These are phyloP conservation scores for Nicotiana knightiana DNA, from an alignment of 257 asterid species.

Conservation along the genomic window DNA sequence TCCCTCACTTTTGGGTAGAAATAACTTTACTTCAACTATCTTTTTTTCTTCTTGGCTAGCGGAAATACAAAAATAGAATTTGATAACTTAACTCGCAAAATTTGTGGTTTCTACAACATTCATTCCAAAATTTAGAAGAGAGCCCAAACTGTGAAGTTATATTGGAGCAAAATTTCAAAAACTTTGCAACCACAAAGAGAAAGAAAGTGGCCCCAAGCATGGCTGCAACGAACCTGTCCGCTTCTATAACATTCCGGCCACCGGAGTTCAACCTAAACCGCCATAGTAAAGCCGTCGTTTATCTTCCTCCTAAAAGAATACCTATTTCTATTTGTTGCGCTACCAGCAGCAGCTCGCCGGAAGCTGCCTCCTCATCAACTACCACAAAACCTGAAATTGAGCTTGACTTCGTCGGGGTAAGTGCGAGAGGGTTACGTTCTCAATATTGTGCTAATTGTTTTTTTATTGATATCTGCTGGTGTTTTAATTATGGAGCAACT, in stretches of 20 bases:
- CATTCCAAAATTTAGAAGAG: too few relatives aligned
- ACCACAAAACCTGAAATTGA: constrained; percentile 52
- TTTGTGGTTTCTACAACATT: too few relatives aligned
- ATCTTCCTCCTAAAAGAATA: constrained; percentile 22
- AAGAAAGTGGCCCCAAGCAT: constrained; percentile 12
- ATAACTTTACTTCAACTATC: too few relatives aligned
- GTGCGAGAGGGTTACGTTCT: background rate
- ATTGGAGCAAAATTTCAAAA: too few relatives aligned
- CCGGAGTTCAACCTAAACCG: constrained; percentile 25
- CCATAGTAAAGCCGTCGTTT: constrained; percentile 17
- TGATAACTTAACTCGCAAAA: too few relatives aligned
- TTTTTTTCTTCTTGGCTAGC: too few relatives aligned
- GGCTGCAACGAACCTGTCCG: constrained; percentile 47
- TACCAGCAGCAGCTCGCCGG: constrained; percentile 28
- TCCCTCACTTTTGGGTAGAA: too few relatives aligned
- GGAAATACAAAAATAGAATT: too few relatives aligned
- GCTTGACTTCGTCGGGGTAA: constrained; percentile 71
- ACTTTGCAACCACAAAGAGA: too few relatives aligned
- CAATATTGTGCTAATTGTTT: background rate
- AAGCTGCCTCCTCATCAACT: constrained; percentile 36
- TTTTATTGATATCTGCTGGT: background rate
- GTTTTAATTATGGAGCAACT: too few relatives aligned
- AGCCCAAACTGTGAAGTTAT: too few relatives aligned
- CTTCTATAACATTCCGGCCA: constrained; percentile 35
- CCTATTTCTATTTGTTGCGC: constrained; percentile 24